Evolutionary conservation across 2,329 filamentous ascomycete genomes (phyloP).

Genomic region (Exophiala spinifera): DNA sequence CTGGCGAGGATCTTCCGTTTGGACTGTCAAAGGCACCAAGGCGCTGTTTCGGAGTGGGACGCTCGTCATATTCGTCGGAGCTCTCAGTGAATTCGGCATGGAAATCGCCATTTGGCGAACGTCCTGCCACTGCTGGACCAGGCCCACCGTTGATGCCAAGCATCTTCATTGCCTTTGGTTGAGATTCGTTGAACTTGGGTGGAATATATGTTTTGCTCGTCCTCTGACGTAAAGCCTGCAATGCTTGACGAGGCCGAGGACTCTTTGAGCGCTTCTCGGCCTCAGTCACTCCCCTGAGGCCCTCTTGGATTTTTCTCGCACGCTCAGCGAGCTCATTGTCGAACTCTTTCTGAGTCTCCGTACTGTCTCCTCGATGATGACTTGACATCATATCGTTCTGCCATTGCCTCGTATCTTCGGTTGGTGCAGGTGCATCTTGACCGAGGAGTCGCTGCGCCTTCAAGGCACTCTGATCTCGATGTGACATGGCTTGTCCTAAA

Average conservation of each 20-base stretch:
- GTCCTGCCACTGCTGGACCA: conserved; percentile 5
- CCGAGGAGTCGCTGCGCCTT: conserved; percentile 25
- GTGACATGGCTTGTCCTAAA: conserved; percentile 37
- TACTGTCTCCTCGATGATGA: conserved; percentile 45
- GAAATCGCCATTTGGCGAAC: conserved; percentile 10
- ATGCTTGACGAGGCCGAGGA: conserved; percentile 40
- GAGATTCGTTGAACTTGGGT: conserved; percentile 32
- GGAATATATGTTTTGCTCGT: conserved; percentile 35
- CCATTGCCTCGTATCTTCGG: conserved; percentile 9
- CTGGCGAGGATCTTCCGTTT: conserved; percentile 13
- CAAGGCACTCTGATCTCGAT: conserved; percentile 29
- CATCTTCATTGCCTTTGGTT: conserved; percentile 40
- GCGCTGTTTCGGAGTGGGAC: conserved; percentile 11
- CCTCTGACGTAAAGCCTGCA: conserved; percentile 45
- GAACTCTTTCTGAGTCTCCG: conserved; percentile 50
- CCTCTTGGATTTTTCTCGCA: conserved; percentile 47
- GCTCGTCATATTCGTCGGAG: conserved; percentile 8
- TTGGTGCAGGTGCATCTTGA: conserved; percentile 16
- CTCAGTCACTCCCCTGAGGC: conserved; percentile 43
- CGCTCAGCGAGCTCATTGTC: conserved; percentile 49
- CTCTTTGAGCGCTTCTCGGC: conserved; percentile 44
- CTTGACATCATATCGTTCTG: conserved; percentile 46
- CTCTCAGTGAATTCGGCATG: conserved; percentile 10
- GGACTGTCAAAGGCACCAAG: conserved; percentile 13
- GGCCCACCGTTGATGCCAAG: conserved; percentile 35